Base-by-base conservation (phyloP, 106 monocot species). In the Phalaenopsis aphrodite region DNA sequence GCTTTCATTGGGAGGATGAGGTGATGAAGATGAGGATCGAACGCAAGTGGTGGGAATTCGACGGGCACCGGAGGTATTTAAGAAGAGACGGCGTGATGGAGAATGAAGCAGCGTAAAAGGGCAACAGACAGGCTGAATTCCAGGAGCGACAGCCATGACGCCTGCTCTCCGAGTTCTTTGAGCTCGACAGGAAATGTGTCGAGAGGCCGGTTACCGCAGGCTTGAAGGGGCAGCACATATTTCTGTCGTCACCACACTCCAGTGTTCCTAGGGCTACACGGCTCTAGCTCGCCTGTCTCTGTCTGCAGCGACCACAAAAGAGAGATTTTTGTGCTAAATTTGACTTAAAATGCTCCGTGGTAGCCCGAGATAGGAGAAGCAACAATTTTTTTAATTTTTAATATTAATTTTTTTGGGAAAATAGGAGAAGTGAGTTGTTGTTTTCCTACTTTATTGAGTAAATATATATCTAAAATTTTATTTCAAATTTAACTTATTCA, bases 21-120 rank as follows among this genome's bases (percentile, higher is more conserved):
- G 5, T 0, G 66, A 45, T 36, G 64, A 64, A 5, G 75, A 48
- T 2, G 79, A 21, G 61, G 81, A 81, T 57, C 18, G 2, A 43
- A 74, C 58, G 14, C 81, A 81, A 64, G 58, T 73, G 36, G 58
- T 14, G 18, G 77, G 37, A 58, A 39, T 1, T 24, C 66, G 47
- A 36, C 75, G 64, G 36, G 56, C 30, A 5, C 43, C 38, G 36
- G 1, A 41, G 17, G 14, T 19, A 30, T 43, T 56, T 16, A 21
- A 30, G 45, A 66, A 38, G 7, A 69, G 69, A 21, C 14, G 38
- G 69, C 69, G 69, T 5, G 38, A 21, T 15, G 3, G 65, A 42
- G 18, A 45, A 67, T 21, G 58, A n/a, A 48, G 43, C 5, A 48
- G 43, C 5, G 64, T 77, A 37, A 65, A 82, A 42, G 65, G 12